A percentile compares a stretch with the other conserved stretches of the same genome.
Conservation (phyloP, 352 stramenopile genomes). For the Aphanomyces astaci region DNA sequence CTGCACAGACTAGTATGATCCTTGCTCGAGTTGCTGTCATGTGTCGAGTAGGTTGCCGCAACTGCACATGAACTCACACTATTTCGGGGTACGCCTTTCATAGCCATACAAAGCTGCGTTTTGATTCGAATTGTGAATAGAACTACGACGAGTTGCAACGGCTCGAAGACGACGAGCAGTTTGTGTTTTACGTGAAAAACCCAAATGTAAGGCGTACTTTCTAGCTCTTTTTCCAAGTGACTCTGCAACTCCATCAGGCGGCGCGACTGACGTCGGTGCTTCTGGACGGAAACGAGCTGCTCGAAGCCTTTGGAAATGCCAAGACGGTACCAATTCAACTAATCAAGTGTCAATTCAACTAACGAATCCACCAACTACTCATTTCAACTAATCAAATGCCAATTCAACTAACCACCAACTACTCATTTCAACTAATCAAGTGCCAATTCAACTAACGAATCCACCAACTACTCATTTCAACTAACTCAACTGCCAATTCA, state of each 20-base stretch:
- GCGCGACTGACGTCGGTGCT: slow-evolving; percentile 13
- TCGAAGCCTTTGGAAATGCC: slow-evolving; percentile 68
- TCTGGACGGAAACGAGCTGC: slow-evolving; percentile 42
- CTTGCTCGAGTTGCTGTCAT: no score
- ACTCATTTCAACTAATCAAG: no score
- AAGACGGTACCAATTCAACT: slow-evolving; percentile 32
- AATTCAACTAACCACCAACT: no score
- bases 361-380: not conserved
- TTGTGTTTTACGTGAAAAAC: slow-evolving; percentile 73
- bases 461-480: no score
- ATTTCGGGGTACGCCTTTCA: slow-evolving; percentile 75
- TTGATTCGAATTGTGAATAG: no score
- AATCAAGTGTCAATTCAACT: slow-evolving; percentile 6
- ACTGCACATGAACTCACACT: slow-evolving; percentile 57
- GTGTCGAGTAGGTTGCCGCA: slow-evolving; percentile 39
- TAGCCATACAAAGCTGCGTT: no score
- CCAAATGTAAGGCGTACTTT: slow-evolving; percentile 46
- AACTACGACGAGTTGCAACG: slow-evolving; percentile 64
- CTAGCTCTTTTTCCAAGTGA: no score
- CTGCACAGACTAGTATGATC: no score
- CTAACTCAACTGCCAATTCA: no score
- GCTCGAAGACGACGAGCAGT: slow-evolving; percentile 69
- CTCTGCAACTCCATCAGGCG: no score
- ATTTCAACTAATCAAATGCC: no score
- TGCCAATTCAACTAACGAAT: no score